Evolutionary conservation across 306 rosid genomes (phyloP).

Genomic region (Lathyrus tuberosus): DNA sequence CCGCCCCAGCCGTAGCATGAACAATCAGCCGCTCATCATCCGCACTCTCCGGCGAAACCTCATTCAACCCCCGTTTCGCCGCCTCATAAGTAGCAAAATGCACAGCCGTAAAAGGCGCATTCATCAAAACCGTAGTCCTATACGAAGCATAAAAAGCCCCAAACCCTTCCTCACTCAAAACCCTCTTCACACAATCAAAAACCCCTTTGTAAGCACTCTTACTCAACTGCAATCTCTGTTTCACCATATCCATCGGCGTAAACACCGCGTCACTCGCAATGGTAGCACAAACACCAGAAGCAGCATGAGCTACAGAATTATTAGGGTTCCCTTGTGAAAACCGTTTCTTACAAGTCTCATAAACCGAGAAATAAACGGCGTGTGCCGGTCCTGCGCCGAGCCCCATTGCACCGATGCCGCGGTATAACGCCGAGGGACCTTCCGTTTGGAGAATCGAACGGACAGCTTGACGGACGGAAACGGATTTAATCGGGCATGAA

Average conservation of each 20-base stretch:
- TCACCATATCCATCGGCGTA: conserved; percentile 94
- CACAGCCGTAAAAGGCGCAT: conserved; percentile 79
- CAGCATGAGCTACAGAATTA: conserved; percentile 62
- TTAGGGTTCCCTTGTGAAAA: conserved; percentile 60
- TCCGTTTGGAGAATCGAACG: conserved; percentile 62
- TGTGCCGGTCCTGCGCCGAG: conserved; percentile 96
- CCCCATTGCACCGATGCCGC: conserved; percentile 88
- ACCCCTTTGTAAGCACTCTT: conserved; percentile 75
- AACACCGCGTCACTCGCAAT: conserved; percentile 78
- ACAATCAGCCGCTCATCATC: conserved; percentile 62
- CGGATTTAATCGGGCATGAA: conserved; percentile 78
- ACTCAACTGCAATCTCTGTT: conserved; percentile 82
- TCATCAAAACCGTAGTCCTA: conserved; percentile 81
- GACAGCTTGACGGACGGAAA: conserved; percentile 69
- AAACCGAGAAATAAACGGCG: conserved; percentile 77
- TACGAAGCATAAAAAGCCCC: conserved; percentile 77
- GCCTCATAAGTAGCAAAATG: conserved; percentile 75
- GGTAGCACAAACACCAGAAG: conserved; percentile 76
- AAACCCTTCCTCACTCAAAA: conserved; percentile 70
- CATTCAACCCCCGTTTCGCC: conserved; percentile 53
- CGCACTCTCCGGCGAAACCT: conserved; percentile 60
- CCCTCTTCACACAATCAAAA: conserved; percentile 71
- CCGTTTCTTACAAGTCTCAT: conserved; percentile 63
- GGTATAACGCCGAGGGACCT: conserved; percentile 73
- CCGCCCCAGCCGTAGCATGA: conserved; percentile 86